phyloP scores from a whole-genome alignment of 2,329 filamentous ascomycete genomes.

The Malbranchea zuffiana region DNA sequence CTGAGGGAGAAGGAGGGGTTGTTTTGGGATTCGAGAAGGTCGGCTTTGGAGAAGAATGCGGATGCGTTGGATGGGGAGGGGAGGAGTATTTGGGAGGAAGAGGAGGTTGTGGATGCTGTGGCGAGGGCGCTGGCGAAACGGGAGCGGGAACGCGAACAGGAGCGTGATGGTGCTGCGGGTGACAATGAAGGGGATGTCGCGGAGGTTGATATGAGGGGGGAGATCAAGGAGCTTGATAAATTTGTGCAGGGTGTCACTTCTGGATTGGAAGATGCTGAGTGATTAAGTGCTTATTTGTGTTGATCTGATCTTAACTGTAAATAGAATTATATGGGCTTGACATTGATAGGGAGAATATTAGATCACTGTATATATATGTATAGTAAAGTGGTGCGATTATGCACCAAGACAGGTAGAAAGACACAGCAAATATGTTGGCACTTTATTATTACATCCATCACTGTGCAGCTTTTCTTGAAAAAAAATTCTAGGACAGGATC shows the following conservation, averaged over 20 bases:
- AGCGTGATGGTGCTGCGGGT: not conserved
- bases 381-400: no score
- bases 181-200: not conserved
- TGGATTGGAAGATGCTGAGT: constrained; percentile 8
- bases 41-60: constrained; percentile 52
- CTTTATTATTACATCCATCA: no score
- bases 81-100: constrained; percentile 58
- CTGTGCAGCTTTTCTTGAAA: no score
- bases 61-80: constrained; percentile 46
- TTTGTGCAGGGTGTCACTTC: constrained; percentile 11
- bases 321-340: not conserved
- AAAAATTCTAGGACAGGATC: no score
- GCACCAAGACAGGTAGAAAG: no score
- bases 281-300: not conserved
- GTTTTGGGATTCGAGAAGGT: constrained; percentile 36
- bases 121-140: constrained; percentile 50
- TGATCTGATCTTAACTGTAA: not conserved
- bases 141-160: constrained; percentile 5
- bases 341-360: no score
- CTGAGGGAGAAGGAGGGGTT: constrained; percentile 30
- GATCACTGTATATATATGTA: no score
- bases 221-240: constrained; percentile 1
- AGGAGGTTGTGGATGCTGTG: constrained; percentile 51
- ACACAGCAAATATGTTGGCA: no score
- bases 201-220: constrained; percentile 1